Conservation (phyloP, 495 filamentous ascomycete genomes). For the Sordaria brevicollis region DNA sequence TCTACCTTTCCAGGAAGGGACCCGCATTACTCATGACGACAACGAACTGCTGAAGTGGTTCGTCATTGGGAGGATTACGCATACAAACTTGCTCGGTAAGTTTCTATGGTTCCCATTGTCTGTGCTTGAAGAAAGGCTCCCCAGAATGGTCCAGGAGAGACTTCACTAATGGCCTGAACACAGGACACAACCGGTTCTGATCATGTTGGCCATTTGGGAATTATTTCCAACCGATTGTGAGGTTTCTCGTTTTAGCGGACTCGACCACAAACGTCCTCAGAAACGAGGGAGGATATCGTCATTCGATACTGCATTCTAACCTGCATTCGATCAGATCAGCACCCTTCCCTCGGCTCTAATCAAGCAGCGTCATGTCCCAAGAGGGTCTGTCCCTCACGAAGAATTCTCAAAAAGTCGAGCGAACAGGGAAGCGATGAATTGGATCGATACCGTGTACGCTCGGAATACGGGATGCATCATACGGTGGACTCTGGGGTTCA, state of each 20-base stretch:
- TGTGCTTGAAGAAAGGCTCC: background rate
- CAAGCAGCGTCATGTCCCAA: background rate
- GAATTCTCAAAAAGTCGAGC: background rate
- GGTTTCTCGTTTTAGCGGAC: background rate
- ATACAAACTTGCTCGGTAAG: background rate
- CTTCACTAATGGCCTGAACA: background rate
- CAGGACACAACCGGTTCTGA: background rate
- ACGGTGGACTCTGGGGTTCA: background rate
- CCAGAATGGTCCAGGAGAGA: background rate
- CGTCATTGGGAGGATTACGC: background rate
- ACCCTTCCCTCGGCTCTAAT: background rate
- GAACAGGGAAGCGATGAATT: no score
- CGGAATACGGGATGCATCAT: background rate
- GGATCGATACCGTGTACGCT: background rate
- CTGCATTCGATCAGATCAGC: background rate
- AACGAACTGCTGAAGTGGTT: background rate
- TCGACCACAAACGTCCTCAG: background rate
- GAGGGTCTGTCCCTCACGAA: background rate
- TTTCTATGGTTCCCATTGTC: background rate
- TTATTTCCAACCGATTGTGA: background rate
- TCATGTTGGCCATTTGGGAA: background rate
- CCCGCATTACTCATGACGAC: background rate
- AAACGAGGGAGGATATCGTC: background rate
- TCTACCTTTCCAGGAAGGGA: background rate
- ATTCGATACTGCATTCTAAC: background rate